These are phyloP conservation scores for Syzygium grande DNA, from an alignment of 345 rosid genomes.

Conservation along the genomic window DNA sequence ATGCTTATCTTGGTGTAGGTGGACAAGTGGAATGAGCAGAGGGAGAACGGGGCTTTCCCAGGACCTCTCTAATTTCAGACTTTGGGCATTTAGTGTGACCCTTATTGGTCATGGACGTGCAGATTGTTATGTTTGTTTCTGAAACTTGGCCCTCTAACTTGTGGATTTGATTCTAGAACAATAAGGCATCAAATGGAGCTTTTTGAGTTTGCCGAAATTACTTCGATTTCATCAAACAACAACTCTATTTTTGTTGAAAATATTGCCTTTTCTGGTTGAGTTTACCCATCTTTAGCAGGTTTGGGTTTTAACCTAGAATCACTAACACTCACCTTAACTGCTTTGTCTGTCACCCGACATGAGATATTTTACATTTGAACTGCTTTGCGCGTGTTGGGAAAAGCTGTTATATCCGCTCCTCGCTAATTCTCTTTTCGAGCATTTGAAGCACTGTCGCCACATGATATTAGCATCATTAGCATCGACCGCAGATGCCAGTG, in stretches of 20 bases:
- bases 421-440: background rate
- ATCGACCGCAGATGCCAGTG: background rate
- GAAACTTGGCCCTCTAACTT: background rate
- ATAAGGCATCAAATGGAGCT: conserved; percentile 6
- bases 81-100: background rate
- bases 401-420: background rate
- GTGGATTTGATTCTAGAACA: background rate
- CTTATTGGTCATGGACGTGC: conserved; percentile 1
- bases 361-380: background rate
- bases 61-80: conserved; percentile 54
- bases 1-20: conserved; percentile 26
- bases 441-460: background rate
- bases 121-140: conserved; percentile 2
- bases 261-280: background rate
- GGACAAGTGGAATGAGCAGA: conserved; percentile 83
- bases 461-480: background rate
- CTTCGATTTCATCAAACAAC: background rate
- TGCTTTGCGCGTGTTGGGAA: background rate
- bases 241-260: background rate
- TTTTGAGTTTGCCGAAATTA: background rate
- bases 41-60: conserved; percentile 75
- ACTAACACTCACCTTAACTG: background rate
- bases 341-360: background rate
- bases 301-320: background rate
- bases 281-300: background rate